These are phyloP conservation scores for Flaveria ramosissima DNA, from an alignment of 129 eudicot genomes.

Conservation along the genomic window DNA sequence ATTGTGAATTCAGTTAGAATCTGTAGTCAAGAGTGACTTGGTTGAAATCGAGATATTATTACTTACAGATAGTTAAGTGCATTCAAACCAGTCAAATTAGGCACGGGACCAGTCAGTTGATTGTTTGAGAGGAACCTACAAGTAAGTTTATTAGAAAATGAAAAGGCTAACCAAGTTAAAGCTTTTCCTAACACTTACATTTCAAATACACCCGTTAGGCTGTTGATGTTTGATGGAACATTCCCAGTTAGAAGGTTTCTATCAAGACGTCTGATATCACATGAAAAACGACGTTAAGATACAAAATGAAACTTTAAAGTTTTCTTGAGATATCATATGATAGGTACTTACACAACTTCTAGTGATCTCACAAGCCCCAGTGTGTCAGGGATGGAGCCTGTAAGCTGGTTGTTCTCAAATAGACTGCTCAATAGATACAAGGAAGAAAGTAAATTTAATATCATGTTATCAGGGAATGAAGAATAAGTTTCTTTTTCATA, in stretches of 20 bases:
- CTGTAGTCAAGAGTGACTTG: not conserved
- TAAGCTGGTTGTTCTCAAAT: slow-evolving; percentile 69
- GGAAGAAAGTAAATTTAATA: not conserved
- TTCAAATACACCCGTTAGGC: slow-evolving; percentile 40
- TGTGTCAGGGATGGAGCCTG: slow-evolving; percentile 62
- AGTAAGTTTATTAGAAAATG: not conserved
- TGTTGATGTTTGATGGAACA: slow-evolving; percentile 50
- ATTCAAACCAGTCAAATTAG: slow-evolving; percentile 44
- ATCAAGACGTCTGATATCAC: slow-evolving; percentile 47
- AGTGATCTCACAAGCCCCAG: slow-evolving; percentile 61
- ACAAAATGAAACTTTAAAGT: not conserved
- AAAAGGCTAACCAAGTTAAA: not conserved
- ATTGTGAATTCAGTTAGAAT: slow-evolving; percentile 3
- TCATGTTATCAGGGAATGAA: not conserved
- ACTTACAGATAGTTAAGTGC: slow-evolving; percentile 57
- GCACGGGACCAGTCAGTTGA: slow-evolving; percentile 50
- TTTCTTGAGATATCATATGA: not conserved
- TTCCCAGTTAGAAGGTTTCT: slow-evolving; percentile 36
- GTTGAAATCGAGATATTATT: not conserved
- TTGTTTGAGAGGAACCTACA: slow-evolving; percentile 55
- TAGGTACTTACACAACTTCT: slow-evolving; percentile 77
- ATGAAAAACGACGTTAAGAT: not conserved
- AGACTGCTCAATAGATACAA: slow-evolving; percentile 51
- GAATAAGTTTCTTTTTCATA: not conserved
- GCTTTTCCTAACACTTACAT: slow-evolving; percentile 27